These are phyloP conservation scores for Boletus sp. DNA, from an alignment of 768 basidiomycete species.

Conservation along the genomic window DNA sequence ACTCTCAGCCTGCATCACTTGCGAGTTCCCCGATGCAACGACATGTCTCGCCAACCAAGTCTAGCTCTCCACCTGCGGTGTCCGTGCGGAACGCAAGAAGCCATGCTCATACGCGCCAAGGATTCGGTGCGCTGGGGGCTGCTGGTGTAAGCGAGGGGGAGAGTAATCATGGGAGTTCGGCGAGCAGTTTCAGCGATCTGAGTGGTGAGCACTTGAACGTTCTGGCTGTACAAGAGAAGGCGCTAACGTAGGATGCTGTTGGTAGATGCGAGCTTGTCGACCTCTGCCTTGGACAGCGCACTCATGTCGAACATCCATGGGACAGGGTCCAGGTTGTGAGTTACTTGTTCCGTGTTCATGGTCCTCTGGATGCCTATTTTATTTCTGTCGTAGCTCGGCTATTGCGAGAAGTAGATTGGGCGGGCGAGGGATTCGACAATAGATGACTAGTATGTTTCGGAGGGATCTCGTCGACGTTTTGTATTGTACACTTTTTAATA, in stretches of 20 bases:
- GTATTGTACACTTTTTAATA: slow-evolving; percentile 8
- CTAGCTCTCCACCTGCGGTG: slow-evolving; percentile 58
- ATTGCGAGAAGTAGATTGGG: slow-evolving; percentile 32
- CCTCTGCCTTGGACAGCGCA: slow-evolving; percentile 78
- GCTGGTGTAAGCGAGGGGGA: slow-evolving; percentile 48
- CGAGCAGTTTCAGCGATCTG: slow-evolving; percentile 82
- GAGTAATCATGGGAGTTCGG: slow-evolving; percentile 66
- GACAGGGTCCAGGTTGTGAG: slow-evolving; percentile 68
- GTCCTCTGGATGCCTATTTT: neutral
- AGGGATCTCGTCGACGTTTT: neutral
- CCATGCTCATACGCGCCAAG: slow-evolving; percentile 46
- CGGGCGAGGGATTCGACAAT: slow-evolving; percentile 29
- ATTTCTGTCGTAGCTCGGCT: slow-evolving; percentile 28
- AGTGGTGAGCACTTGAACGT: slow-evolving; percentile 55
- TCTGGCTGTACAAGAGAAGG: neutral
- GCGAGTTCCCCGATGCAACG: slow-evolving; percentile 41
- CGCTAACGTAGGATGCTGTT: neutral
- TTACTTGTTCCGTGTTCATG: slow-evolving; percentile 11
- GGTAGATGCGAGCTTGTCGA: slow-evolving; percentile 69
- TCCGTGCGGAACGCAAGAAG: slow-evolving; percentile 55
- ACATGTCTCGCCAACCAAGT: slow-evolving; percentile 52
- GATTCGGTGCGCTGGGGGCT: slow-evolving; percentile 39
- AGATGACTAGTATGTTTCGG: slow-evolving; percentile 2
- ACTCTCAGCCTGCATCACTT: slow-evolving; percentile 16
- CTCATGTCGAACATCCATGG: slow-evolving; percentile 70